Evolutionary conservation across 768 basidiomycete genomes (phyloP).

Genomic region (Lactarius quietus): DNA sequence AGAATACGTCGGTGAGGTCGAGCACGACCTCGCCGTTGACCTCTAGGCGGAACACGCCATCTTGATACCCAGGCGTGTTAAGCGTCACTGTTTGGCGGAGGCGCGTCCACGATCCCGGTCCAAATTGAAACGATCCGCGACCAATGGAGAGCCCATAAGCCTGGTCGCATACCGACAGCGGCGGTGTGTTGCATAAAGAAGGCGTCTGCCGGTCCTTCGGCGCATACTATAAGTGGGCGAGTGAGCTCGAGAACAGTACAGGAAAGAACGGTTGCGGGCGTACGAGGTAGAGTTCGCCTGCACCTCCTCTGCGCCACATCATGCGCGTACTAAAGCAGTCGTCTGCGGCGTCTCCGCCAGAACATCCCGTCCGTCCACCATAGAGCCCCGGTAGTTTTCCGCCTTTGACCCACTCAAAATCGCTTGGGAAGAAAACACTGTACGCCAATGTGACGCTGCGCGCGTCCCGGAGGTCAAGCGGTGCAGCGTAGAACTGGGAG

Average conservation of each 20-base stretch:
- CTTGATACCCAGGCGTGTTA: conserved; percentile 68
- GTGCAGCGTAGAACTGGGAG: conserved; percentile 61
- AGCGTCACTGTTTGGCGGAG: conserved; percentile 65
- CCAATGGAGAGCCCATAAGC: conserved; percentile 73
- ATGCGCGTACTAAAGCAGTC: conserved; percentile 80
- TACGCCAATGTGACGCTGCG: conserved; percentile 58
- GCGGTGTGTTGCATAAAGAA: conserved; percentile 52
- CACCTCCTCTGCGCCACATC: conserved; percentile 73
- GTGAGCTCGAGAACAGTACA: neutral
- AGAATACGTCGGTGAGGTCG: conserved; percentile 54
- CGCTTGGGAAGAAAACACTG: conserved; percentile 69
- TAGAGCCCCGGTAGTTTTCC: conserved; percentile 86
- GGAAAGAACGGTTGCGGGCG: neutral
- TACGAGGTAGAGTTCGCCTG: conserved; percentile 75
- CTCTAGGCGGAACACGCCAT: conserved; percentile 61
- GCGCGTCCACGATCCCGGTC: conserved; percentile 64
- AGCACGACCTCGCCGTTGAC: conserved; percentile 60
- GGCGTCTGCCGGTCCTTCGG: conserved; percentile 65
- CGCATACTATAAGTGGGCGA: conserved; percentile 52
- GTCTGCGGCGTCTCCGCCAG: conserved; percentile 67
- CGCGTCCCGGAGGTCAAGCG: conserved; percentile 45
- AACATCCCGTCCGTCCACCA: conserved; percentile 63
- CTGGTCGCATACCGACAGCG: conserved; percentile 57
- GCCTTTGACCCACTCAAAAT: conserved; percentile 75
- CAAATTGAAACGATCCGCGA: conserved; percentile 64